Conservation (phyloP, 805 yeast genomes). For the Suhomyces sp. region DNA sequence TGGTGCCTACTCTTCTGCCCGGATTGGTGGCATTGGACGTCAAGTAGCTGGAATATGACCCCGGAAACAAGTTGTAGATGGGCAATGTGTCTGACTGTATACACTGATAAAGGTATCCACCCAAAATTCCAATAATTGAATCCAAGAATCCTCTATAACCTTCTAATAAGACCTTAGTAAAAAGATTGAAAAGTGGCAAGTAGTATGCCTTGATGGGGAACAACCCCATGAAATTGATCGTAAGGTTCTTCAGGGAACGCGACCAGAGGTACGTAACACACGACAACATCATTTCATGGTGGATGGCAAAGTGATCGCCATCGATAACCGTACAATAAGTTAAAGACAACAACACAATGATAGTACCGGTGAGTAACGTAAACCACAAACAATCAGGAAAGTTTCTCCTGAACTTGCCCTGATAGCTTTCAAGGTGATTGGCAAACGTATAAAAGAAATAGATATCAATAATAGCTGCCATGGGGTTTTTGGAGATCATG, state of each 20-base stretch:
- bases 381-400: constrained; percentile 59
- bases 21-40: constrained; percentile 1
- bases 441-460: constrained; percentile 59
- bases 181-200: constrained; percentile 43
- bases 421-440: constrained; percentile 47
- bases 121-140: constrained; percentile 48
- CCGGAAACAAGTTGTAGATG: constrained; percentile 36
- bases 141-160: constrained; percentile 42
- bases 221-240: constrained; percentile 51
- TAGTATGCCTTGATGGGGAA: constrained; percentile 56
- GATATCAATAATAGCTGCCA: constrained; percentile 42
- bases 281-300: constrained; percentile 44
- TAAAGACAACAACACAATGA: constrained; percentile 37
- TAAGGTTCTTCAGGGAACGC: constrained; percentile 49
- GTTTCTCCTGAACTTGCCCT: constrained; percentile 45
- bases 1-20: constrained; percentile 34
- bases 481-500: constrained; percentile 16
- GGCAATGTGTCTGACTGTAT: constrained; percentile 55
- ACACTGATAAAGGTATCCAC: constrained; percentile 62
- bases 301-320: constrained; percentile 13
- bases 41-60: constrained; percentile 20
- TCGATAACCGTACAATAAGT: constrained; percentile 25
- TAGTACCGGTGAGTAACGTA: constrained; percentile 46
- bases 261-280: constrained; percentile 65
- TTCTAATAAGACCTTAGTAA: constrained; percentile 35